Percentiles rank a stretch among this genome's conserved stretches.
These are phyloP conservation scores for Mortierella sp. DNA, from an alignment of 371 early-diverging fungal genomes.

Conservation along the genomic window DNA sequence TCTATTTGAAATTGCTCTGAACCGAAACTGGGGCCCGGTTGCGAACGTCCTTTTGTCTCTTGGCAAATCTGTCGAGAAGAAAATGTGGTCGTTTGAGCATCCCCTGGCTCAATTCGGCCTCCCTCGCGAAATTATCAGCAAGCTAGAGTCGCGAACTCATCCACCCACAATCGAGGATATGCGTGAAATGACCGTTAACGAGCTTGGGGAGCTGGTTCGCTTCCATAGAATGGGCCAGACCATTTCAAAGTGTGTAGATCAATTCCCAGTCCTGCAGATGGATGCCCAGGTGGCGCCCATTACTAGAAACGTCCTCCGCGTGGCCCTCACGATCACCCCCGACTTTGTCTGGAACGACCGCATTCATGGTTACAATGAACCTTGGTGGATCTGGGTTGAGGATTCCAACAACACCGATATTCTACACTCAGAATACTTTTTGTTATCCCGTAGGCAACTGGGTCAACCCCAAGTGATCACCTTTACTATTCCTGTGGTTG, in stretches of 20 bases:
- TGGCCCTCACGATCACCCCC: conserved; percentile 81
- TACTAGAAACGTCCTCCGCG: conserved; percentile 89
- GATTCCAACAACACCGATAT: conserved; percentile 92
- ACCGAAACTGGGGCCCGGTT: conserved; percentile 89
- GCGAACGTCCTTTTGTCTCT: conserved; percentile 85
- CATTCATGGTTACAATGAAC: conserved; percentile 88
- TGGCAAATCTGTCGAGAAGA: conserved; percentile 90
- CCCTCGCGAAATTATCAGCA: conserved; percentile 79
- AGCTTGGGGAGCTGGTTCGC: conserved; percentile 89
- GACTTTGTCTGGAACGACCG: conserved; percentile 95
- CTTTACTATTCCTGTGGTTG: conserved; percentile 91
- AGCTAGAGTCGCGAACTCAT: conserved; percentile 75
- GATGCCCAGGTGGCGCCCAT: conserved; percentile 90
- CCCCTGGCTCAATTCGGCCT: conserved; percentile 90
- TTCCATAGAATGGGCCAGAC: conserved; percentile 84
- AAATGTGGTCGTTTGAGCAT: conserved; percentile 97
- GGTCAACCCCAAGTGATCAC: conserved; percentile 82
- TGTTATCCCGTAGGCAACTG: conserved; percentile 81
- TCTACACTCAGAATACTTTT: conserved; percentile 88
- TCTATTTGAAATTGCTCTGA: conserved; percentile 93
- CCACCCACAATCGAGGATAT: conserved; percentile 77
- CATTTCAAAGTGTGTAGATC: conserved; percentile 78
- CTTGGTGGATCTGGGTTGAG: conserved; percentile 97
- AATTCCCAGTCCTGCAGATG: conserved; percentile 88
- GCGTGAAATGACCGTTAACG: conserved; percentile 84